phyloP scores from a whole-genome alignment of 2,329 filamentous ascomycete genomes.

The Fusarium illudens region DNA sequence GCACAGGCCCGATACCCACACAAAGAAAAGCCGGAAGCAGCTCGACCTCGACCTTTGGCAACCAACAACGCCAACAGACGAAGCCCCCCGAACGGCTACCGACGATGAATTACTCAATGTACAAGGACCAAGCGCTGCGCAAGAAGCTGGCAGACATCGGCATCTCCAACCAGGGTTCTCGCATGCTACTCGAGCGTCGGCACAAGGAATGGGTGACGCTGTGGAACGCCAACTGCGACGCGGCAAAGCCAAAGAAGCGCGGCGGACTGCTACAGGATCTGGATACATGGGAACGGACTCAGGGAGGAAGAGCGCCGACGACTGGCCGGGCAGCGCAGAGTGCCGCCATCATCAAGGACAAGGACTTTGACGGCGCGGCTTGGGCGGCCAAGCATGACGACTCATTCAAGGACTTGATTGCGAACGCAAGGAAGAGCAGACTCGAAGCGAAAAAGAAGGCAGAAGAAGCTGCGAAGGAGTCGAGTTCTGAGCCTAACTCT shows the following conservation, averaged over 20 bases:
- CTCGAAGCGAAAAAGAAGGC: constrained; percentile 47
- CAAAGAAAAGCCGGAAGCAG: constrained; percentile 8
- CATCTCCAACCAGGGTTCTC: constrained; percentile 74
- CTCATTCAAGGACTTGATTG: constrained; percentile 83
- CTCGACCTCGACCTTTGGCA: constrained; percentile 24
- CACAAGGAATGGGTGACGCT: constrained; percentile 95
- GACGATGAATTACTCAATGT: constrained; percentile 82
- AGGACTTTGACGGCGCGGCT: constrained; percentile 83
- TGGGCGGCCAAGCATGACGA: constrained; percentile 78
- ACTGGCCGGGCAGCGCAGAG: constrained; percentile 50
- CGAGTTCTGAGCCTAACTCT: neutral
- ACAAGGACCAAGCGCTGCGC: constrained; percentile 80
- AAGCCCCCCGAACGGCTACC: constrained; percentile 71
- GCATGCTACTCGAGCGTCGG: constrained; percentile 75
- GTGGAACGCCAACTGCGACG: constrained; percentile 97
- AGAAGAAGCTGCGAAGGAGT: constrained; percentile 28
- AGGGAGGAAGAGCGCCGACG: constrained; percentile 68
- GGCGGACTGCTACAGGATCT: constrained; percentile 79
- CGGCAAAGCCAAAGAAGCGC: constrained; percentile 74
- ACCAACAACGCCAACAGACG: constrained; percentile 44
- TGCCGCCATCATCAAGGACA: constrained; percentile 71
- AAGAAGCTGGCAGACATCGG: constrained; percentile 86
- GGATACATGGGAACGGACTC: constrained; percentile 85
- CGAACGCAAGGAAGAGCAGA: constrained; percentile 71
- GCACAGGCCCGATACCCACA: constrained; percentile 49